phyloP scores from a whole-genome alignment of 192 early-diverging fungal genomes.

The Diversispora eburnea region DNA sequence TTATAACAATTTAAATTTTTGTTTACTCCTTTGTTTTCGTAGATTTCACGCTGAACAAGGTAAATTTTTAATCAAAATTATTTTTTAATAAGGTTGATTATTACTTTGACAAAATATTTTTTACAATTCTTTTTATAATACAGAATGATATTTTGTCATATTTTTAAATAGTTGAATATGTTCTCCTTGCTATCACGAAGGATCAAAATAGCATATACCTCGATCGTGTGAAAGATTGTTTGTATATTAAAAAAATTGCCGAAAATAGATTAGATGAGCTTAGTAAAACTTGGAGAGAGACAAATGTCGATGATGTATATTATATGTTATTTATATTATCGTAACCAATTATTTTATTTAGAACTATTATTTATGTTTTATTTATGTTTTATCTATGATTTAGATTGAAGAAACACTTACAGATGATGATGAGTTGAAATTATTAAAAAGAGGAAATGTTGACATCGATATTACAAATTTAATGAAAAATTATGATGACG shows the following conservation, averaged over 20 bases:
- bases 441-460: background rate
- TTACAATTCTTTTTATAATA: too few relatives aligned
- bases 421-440: background rate
- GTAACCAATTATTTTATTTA: background rate
- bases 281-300: conserved; percentile 38
- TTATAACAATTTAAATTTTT: background rate
- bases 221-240: conserved; percentile 27
- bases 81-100: too few relatives aligned
- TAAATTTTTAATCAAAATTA: too few relatives aligned
- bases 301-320: conserved; percentile 14
- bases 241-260: conserved; percentile 29
- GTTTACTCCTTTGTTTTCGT: background rate
- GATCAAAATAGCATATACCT: conserved; percentile 30
- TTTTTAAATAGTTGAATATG: conserved; percentile 40
- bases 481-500: background rate
- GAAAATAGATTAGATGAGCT: conserved; percentile 32
- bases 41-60: conserved; percentile 30
- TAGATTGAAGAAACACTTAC: background rate
- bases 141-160: too few relatives aligned
- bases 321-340: background rate
- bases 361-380: background rate
- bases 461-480: background rate
- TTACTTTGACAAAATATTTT: too few relatives aligned
- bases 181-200: conserved; percentile 46
- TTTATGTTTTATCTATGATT: background rate